These are phyloP conservation scores for Podaxis sp. DNA, from an alignment of 768 basidiomycete species.

Conservation along the genomic window DNA sequence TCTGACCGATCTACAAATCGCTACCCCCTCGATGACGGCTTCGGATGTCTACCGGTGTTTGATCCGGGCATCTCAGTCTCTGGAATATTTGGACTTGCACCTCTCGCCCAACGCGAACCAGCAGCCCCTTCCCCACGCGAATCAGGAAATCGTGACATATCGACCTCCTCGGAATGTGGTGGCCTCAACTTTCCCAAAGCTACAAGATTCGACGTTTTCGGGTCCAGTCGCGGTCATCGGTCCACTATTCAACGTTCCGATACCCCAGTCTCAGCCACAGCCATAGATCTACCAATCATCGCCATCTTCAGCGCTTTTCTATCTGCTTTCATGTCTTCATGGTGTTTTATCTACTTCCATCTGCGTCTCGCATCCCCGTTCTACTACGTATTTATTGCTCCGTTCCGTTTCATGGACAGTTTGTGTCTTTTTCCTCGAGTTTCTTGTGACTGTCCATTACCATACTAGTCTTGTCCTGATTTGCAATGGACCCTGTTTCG, in stretches of 20 bases:
- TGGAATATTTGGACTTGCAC: background rate
- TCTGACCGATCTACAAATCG: background rate
- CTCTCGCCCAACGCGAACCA: background rate
- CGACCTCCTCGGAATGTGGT: background rate
- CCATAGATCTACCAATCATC: background rate
- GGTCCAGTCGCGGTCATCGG: background rate
- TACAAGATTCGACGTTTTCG: background rate
- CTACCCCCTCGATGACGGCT: background rate
- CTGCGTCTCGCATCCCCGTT: background rate
- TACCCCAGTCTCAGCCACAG: background rate
- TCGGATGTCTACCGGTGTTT: background rate
- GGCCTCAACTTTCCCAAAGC: background rate
- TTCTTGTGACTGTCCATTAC: background rate
- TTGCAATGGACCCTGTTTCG: background rate
- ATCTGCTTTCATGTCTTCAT: background rate
- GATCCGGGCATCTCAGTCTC: background rate
- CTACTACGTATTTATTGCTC: background rate
- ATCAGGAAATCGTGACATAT: background rate
- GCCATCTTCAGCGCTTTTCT: background rate
- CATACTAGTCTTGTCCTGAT: background rate
- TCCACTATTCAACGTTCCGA: background rate
- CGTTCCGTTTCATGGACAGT: background rate
- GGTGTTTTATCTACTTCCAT: background rate
- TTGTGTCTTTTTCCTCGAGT: background rate
- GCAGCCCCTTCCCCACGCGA: too few species aligned